These are phyloP conservation scores for Yarrowia yakushimensis DNA, from an alignment of 805 yeast genomes.

Conservation along the genomic window DNA sequence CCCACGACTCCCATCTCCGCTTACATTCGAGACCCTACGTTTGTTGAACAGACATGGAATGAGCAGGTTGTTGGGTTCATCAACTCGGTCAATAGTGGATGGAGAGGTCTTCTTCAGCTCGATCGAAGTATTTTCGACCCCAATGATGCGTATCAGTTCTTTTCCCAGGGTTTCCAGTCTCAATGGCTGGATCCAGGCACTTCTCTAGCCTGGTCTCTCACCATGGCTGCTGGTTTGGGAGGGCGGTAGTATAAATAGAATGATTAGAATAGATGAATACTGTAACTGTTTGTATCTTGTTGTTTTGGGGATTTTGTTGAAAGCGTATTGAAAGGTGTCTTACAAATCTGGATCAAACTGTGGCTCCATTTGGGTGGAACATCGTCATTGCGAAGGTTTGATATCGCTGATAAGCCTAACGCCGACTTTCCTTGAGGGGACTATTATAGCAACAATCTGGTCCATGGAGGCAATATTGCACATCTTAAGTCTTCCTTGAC, in stretches of 20 bases:
- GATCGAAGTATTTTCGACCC: constrained; percentile 77
- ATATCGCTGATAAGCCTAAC: constrained; percentile 1
- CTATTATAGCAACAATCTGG: neutral
- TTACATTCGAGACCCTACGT: constrained; percentile 49
- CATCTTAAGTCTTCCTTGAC: no score
- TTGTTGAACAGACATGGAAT: constrained; percentile 61
- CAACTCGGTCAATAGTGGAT: constrained; percentile 35
- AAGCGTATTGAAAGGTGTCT: neutral
- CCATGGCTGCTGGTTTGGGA: constrained; percentile 51
- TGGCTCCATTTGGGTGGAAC: no score
- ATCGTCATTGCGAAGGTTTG: neutral
- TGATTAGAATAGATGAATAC: neutral
- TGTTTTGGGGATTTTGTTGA: neutral
- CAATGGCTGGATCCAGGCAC: constrained; percentile 74
- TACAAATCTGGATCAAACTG: neutral
- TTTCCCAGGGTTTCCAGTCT: constrained; percentile 52
- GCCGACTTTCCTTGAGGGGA: neutral
- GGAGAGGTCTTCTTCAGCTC: constrained; percentile 68
- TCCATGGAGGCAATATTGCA: no score
- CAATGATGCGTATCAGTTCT: constrained; percentile 54
- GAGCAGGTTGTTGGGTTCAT: constrained; percentile 36
- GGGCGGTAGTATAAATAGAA: neutral
- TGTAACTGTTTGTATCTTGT: neutral
- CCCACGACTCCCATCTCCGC: constrained; percentile 65
- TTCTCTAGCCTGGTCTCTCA: constrained; percentile 79